Percentiles rank a stretch among this genome's conserved stretches.
These are phyloP conservation scores for Pestalotiopsis sp. DNA, from an alignment of 2,329 filamentous ascomycete species.

Conservation along the genomic window DNA sequence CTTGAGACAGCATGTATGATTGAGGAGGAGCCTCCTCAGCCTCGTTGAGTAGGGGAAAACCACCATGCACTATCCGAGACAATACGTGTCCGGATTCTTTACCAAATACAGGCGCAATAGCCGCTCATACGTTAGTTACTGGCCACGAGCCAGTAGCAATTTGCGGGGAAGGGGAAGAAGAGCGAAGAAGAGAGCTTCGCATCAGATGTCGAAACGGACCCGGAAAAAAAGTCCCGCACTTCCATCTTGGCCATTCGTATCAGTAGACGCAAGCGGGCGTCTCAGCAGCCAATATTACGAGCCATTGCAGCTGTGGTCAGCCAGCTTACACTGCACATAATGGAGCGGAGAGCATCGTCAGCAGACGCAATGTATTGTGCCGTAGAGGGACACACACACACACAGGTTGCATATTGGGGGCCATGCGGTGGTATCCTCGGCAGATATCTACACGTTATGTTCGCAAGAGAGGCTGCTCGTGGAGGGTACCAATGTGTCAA, in stretches of 20 bases:
- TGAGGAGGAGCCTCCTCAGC: slow-evolving; percentile 70
- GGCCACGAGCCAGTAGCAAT: background rate
- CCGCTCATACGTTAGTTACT: background rate
- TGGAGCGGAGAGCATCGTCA: background rate
- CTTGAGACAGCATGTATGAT: slow-evolving; percentile 96
- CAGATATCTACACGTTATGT: background rate
- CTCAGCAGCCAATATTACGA: background rate
- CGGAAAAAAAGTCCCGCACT: background rate
- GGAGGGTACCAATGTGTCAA: background rate
- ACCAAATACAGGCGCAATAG: background rate
- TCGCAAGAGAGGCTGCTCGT: background rate
- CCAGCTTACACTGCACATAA: background rate
- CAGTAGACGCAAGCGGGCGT: background rate
- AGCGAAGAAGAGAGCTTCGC: background rate
- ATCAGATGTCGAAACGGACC: background rate
- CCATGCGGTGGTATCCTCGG: background rate
- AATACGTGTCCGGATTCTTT: background rate
- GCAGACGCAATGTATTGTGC: background rate
- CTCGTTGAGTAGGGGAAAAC: slow-evolving; percentile 30
- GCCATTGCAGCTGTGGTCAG: slow-evolving; percentile 1
- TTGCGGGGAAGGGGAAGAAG: background rate
- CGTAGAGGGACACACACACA: background rate
- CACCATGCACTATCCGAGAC: background rate
- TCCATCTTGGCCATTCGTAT: background rate
- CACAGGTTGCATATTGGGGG: background rate